A percentile compares a stretch with the other conserved stretches of the same genome.
Conservation (phyloP, 257 asterid genomes). For the Nicotiana knightiana region DNA sequence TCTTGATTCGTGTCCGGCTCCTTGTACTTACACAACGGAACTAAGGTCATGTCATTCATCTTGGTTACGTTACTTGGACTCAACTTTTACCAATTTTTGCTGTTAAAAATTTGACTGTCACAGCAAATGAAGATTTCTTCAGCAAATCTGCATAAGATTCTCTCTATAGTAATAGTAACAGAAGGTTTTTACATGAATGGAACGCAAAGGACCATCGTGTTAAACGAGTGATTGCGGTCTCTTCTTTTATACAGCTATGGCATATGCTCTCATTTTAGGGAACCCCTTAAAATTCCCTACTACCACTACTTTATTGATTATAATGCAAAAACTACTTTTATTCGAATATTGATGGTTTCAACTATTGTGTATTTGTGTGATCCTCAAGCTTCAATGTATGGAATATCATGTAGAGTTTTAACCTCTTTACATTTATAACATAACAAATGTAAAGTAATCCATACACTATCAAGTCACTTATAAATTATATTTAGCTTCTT, state of each 20-base stretch:
- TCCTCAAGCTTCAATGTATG: neutral
- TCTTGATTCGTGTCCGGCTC: too few relatives aligned
- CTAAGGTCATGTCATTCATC: neutral
- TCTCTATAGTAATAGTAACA: neutral
- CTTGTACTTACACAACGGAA: neutral
- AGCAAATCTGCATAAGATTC: neutral
- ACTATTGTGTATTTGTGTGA: neutral
- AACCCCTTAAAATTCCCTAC: neutral
- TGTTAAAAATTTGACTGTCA: neutral
- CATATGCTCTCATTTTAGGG: neutral
- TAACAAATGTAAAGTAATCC: too few relatives aligned
- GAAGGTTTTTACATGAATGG: neutral
- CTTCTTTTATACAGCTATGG: neutral
- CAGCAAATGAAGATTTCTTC: neutral
- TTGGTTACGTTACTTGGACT: neutral
- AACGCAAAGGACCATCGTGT: neutral
- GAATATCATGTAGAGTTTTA: neutral
- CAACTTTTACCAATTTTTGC: neutral
- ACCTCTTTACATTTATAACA: too few relatives aligned
- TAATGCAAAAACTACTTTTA: neutral
- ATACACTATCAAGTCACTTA: too few relatives aligned
- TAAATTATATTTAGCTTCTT: too few relatives aligned
- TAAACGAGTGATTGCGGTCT: neutral
- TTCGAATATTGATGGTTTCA: neutral
- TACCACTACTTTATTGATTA: neutral